Conservation (phyloP, 1,139 yeast genomes). For the Lizanozyma gosingica region DNA sequence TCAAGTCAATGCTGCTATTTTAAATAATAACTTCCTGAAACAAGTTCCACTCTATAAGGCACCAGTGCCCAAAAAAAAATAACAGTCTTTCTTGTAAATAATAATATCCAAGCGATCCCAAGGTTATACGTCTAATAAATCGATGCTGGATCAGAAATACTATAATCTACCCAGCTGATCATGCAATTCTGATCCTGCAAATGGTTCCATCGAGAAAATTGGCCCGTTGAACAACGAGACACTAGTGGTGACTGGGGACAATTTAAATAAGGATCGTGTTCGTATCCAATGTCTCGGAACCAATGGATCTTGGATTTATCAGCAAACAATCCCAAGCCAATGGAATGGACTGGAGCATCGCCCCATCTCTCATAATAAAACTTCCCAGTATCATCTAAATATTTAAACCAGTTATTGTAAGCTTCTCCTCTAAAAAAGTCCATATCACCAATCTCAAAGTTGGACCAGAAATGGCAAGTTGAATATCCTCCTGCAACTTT, state of each 20-base stretch:
- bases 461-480: slow-evolving; percentile 85
- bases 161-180: slow-evolving; percentile 61
- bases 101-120: no score
- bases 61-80: no score
- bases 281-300: slow-evolving; percentile 83
- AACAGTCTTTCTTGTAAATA: no score
- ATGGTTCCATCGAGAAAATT: slow-evolving; percentile 34
- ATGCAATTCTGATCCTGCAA: slow-evolving; percentile 62
- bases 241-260: slow-evolving; percentile 38
- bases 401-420: slow-evolving; percentile 55
- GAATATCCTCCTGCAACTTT: slow-evolving; percentile 57
- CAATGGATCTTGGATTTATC: slow-evolving; percentile 67
- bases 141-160: slow-evolving; percentile 27
- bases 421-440: slow-evolving; percentile 66
- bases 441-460: slow-evolving; percentile 77
- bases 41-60: no score
- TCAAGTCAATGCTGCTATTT: no score
- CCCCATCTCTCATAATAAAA: slow-evolving; percentile 90
- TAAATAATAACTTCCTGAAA: no score
- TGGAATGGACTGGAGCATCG: slow-evolving; percentile 80
- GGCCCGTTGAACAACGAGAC: slow-evolving; percentile 30
- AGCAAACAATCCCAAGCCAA: slow-evolving; percentile 68
- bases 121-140: neutral
- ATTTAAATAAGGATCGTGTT: slow-evolving; percentile 57
- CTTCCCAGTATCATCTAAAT: slow-evolving; percentile 62